Conservation (phyloP, 2,329 filamentous ascomycete species). For the Colletotrichum sp. region DNA sequence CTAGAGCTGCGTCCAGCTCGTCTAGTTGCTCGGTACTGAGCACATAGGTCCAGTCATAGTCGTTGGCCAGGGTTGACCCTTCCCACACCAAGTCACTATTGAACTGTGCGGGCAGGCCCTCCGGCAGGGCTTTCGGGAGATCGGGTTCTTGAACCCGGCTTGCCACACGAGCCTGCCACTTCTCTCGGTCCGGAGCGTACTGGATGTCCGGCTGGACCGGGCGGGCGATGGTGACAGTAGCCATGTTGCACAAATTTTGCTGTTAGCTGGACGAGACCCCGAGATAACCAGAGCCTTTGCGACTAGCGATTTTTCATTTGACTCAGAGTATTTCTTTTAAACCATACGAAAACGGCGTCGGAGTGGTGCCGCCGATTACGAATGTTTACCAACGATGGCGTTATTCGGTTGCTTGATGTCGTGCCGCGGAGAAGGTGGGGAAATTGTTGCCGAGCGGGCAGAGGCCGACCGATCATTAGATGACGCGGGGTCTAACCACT, state of each 20-base stretch:
- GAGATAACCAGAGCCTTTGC: background rate
- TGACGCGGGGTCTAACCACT: background rate
- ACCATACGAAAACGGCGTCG: no score
- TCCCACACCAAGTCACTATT: slow-evolving; percentile 63
- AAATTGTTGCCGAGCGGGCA: background rate
- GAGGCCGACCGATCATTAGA: background rate
- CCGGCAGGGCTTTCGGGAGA: slow-evolving; percentile 46
- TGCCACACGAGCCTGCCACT: slow-evolving; percentile 55
- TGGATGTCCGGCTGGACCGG: slow-evolving; percentile 62
- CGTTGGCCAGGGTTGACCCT: slow-evolving; percentile 49
- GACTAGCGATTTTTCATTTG: background rate
- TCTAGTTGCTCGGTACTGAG: slow-evolving; percentile 50
- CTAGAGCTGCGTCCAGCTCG: slow-evolving; percentile 44
- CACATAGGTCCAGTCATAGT: slow-evolving; percentile 59
- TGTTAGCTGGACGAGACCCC: no score
- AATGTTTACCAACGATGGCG: background rate
- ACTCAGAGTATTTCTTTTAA: background rate
- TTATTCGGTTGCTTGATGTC: slow-evolving; percentile 6
- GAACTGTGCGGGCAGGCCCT: slow-evolving; percentile 55
- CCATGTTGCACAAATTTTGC: background rate
- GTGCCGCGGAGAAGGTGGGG: slow-evolving; percentile 11
- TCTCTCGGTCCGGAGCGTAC: slow-evolving; percentile 59
- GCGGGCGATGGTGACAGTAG: slow-evolving; percentile 23
- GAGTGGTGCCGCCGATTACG: background rate
- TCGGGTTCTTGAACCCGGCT: slow-evolving; percentile 45